Evolutionary conservation across 2,329 filamentous ascomycete species (phyloP).

Genomic region (Penicillium aurantiogriseum): DNA sequence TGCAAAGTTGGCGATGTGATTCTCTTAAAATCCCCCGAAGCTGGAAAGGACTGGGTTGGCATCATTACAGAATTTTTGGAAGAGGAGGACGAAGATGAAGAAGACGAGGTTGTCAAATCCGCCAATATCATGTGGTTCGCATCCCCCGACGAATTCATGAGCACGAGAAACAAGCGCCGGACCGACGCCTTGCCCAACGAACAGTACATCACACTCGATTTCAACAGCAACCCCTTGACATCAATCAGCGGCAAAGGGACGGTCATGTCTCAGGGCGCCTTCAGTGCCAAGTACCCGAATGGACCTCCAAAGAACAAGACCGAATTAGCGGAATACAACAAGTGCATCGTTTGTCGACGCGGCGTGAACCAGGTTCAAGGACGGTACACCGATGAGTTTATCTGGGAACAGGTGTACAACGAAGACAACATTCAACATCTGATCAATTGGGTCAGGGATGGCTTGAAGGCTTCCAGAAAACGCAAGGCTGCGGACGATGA

Average conservation of each 20-base stretch:
- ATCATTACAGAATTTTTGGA: conserved; percentile 81
- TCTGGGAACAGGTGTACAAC: conserved; percentile 81
- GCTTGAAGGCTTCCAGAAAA: conserved; percentile 66
- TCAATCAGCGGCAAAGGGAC: conserved; percentile 89
- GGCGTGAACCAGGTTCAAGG: conserved; percentile 87
- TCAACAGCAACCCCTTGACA: conserved; percentile 79
- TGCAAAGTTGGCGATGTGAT: conserved; percentile 81
- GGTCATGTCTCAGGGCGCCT: conserved; percentile 71
- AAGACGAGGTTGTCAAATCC: conserved; percentile 56
- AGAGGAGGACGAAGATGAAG: conserved; percentile 66
- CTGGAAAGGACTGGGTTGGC: conserved; percentile 87
- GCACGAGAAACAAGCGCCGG: conserved; percentile 77
- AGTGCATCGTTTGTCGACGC: conserved; percentile 83
- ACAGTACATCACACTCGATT: conserved; percentile 83
- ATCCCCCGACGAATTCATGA: conserved; percentile 83
- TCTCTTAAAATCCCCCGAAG: conserved; percentile 81
- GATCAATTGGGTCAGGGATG: conserved; percentile 63
- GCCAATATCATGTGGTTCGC: conserved; percentile 93
- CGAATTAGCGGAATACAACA: conserved; percentile 70
- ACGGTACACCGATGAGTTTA: conserved; percentile 87
- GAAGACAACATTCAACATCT: conserved; percentile 65
- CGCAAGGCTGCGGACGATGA: conserved; percentile 41
- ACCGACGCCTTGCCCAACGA: conserved; percentile 82
- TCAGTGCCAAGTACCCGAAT: conserved; percentile 67
- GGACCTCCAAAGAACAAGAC: conserved; percentile 65